Base-by-base conservation (phyloP, 495 filamentous ascomycete genomes). In the Trichocladium uniseriatum region DNA sequence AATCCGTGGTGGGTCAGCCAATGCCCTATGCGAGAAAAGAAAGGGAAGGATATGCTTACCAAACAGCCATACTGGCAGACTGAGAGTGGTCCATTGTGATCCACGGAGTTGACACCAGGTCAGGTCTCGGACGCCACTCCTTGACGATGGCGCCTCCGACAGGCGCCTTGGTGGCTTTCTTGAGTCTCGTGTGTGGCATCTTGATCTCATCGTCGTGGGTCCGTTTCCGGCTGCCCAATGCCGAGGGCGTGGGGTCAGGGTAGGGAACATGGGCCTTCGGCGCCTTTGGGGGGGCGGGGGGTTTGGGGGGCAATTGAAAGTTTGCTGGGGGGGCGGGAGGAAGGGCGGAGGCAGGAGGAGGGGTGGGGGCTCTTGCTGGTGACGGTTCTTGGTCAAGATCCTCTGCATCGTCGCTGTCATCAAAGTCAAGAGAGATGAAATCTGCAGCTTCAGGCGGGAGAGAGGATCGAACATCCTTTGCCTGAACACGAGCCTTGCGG, bases 391-490 rank as follows among this genome's bases (percentile, higher is more conserved):
- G 13, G 14, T 41, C 44, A n/a, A 54, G 52, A 5, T 54, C 49
- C 13, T 61, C 57, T 19, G 24, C 32, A 6, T 52, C 49, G 2
- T 65, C 64, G 20, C 80, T 79, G 46, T 79, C 76, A 18, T 76
- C 77, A 20, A 82, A 69, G 53, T 81, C 81, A 38, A 87, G 82
- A 1, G 89, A 88, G 45, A 95, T 94, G 59, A 92, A 94, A 54
- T 95, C 89, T 42, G 81, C 79, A 5, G 62, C 56, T 27, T 70
- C 65, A 38, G 81, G 82, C 1, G 76, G 71, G 11, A 73, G 69
- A 16, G 82, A 78, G 7, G 78, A 67, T 35, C 82, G 78, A 14
- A 65, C 69, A 11, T 70, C 55, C 15, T 70, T 45, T 28, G 57
- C 54, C 62, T 75, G 62, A 44, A 87, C 72, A 38, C 87, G 79